A percentile compares a stretch with the other conserved stretches of the same genome.
These are phyloP conservation scores for Haplographium delicatum DNA, from an alignment of 495 filamentous ascomycete genomes.

Conservation along the genomic window DNA sequence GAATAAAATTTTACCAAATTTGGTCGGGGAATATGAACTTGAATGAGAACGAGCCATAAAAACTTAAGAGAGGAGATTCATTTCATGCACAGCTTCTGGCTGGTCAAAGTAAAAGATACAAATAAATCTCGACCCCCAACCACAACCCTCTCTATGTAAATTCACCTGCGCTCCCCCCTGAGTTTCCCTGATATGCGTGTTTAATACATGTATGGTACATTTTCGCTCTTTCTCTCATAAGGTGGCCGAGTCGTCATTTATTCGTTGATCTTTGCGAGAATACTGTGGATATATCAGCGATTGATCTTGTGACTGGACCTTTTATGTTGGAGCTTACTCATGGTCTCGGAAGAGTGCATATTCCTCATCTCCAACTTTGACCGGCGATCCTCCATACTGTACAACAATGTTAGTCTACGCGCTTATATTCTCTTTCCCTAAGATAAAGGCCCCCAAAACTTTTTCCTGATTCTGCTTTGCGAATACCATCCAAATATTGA, in stretches of 20 bases:
- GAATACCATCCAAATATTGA: too few relatives aligned
- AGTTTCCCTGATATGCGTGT: slow-evolving; percentile 16
- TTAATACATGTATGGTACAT: slow-evolving; percentile 25
- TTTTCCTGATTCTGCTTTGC: too few relatives aligned
- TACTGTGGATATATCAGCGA: slow-evolving; percentile 39
- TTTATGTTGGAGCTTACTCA: slow-evolving; percentile 67
- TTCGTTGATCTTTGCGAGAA: slow-evolving; percentile 88
- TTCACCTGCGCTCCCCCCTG: slow-evolving; percentile 1
- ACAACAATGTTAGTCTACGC: slow-evolving; percentile 29
- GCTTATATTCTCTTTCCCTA: too few relatives aligned
- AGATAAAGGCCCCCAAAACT: too few relatives aligned
- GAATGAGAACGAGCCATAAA: slow-evolving; percentile 3
- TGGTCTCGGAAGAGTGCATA: slow-evolving; percentile 92
- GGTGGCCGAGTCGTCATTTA: slow-evolving; percentile 28
- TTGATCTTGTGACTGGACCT: too few relatives aligned
- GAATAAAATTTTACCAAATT: too few relatives aligned
- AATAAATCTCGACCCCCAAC: background rate
- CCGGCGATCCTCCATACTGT: slow-evolving; percentile 89
- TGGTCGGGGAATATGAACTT: too few relatives aligned
- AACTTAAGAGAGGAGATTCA: slow-evolving; percentile 18
- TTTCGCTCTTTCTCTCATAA: slow-evolving; percentile 8
- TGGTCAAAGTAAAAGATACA: slow-evolving; percentile 5
- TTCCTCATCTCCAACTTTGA: slow-evolving; percentile 97
- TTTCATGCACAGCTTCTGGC: background rate
- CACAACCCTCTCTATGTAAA: slow-evolving; percentile 7